Base-by-base conservation (phyloP, 129 eudicot genomes). In the Artemisia tridentata region DNA sequence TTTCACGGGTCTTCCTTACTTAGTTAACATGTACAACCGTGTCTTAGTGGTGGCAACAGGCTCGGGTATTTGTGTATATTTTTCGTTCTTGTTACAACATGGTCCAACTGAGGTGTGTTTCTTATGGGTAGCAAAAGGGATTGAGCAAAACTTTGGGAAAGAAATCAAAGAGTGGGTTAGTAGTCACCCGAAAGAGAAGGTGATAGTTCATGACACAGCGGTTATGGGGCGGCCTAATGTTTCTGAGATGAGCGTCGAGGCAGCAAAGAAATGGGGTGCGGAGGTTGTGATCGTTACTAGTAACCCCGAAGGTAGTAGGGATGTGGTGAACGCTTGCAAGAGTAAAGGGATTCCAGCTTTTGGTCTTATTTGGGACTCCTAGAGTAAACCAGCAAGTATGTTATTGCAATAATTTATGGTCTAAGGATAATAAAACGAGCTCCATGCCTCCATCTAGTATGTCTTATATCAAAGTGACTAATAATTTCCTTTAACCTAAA, bases 311-410 rank as follows among this genome's bases (percentile, higher is more conserved):
- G 92, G 92, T 61, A 88, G 92, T 69, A 84, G 89, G 75, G 96
- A 86, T 79, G 86, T 89, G 57, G 88, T 89, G 29, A 67, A 80
- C 72, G 92, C 92, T 46, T 89, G 96, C 78, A 86, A 89, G 75
- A 77, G 79, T 23, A 41, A 65, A 7, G 96, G 96, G 29, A 82
- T 89, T 43, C 78, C 96, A 19, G 92, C 89, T 0, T 89, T 89
- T 78, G 90, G 92, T 46, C 96, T 92, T 2, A 84, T 86, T 72
- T 89, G 92, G 92, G 96, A 89, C 69, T 89, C 96, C 13, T 89
- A 69, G 66, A 11, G 1, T 16, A 62, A 63, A 65, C 48, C 18
- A 21, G 18, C 18, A 49, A 34, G 21, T 51, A 10, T 4, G 31
- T 8, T 19, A 51, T 19, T 63, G 46, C 3, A 34, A 16, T 19